A percentile compares a stretch with the other conserved stretches of the same genome.
Conservation (phyloP, 129 eudicot species). For the Centella asiatica region DNA sequence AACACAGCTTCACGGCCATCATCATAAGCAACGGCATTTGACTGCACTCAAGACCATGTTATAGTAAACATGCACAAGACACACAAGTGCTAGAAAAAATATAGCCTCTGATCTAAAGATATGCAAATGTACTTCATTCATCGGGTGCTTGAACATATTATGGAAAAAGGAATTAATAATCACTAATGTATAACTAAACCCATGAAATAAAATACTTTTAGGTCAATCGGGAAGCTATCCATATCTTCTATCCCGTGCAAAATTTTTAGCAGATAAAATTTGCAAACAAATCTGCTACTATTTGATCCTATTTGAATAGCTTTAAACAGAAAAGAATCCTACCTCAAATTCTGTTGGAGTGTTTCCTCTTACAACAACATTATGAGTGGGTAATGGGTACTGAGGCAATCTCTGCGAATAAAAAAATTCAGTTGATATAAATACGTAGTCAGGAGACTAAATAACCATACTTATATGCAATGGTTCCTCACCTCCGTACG, state of each 20-base stretch:
- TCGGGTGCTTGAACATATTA: no score
- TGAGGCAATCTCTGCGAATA: slow-evolving; percentile 63
- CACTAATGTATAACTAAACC: no score
- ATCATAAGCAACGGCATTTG: slow-evolving; percentile 48
- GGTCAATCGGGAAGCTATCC: no score
- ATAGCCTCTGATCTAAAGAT: no score
- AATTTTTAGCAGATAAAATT: no score
- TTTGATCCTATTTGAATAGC: not conserved
- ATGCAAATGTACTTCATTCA: no score
- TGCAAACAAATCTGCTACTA: no score
- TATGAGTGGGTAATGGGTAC: slow-evolving; percentile 81
- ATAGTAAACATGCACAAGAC: not conserved
- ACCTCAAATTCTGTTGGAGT: slow-evolving; percentile 81
- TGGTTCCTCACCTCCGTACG: slow-evolving; percentile 38
- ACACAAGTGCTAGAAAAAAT: not conserved
- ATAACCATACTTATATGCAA: not conserved
- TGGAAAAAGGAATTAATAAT: no score
- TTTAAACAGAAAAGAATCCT: not conserved
- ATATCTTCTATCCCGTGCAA: no score
- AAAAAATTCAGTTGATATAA: not conserved
- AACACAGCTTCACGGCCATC: slow-evolving; percentile 28
- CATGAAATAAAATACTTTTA: no score
- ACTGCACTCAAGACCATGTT: slow-evolving; percentile 22
- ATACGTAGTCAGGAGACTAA: not conserved
- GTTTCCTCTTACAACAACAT: slow-evolving; percentile 58